These are phyloP conservation scores for Blastomyces gilchristii DNA, from an alignment of 2,329 filamentous ascomycete species.

Conservation along the genomic window DNA sequence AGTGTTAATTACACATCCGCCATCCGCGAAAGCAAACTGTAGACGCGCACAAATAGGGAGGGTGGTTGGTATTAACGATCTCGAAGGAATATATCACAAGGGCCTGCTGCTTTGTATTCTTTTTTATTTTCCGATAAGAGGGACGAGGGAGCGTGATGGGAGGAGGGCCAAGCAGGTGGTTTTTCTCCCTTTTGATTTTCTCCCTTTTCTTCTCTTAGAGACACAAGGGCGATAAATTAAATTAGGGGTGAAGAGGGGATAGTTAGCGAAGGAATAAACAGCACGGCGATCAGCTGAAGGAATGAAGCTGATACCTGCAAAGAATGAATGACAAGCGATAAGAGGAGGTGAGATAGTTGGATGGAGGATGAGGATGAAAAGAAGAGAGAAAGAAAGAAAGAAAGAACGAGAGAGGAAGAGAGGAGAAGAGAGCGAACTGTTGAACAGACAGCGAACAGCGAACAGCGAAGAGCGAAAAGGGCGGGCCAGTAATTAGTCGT, in stretches of 20 bases:
- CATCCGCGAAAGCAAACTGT: neutral
- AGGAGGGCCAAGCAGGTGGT: neutral
- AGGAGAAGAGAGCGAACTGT: conserved; percentile 10
- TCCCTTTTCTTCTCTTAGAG: neutral
- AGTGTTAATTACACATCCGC: neutral
- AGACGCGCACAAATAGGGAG: neutral
- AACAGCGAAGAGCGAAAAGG: no score
- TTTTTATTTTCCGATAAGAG: neutral
- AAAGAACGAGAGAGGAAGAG: neutral
- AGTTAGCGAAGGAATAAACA: conserved; percentile 36
- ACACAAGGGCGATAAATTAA: neutral
- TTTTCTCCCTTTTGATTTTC: no score
- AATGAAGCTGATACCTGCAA: conserved; percentile 51
- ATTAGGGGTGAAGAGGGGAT: neutral
- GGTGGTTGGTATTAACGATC: neutral
- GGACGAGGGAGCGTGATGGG: neutral
- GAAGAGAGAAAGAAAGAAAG: conserved; percentile 10
- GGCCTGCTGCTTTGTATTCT: neutral
- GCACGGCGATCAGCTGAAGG: conserved; percentile 50
- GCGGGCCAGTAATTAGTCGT: no score
- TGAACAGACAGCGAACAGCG: conserved; percentile 18
- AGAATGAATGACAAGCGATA: conserved; percentile 20
- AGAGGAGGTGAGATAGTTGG: conserved; percentile 12
- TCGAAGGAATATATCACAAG: neutral
- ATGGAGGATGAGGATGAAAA: conserved; percentile 11